Percentiles rank a stretch among this genome's conserved stretches.
Conservation (phyloP, 371 early-diverging fungal genomes). For the Rhizopus stolonifer region DNA sequence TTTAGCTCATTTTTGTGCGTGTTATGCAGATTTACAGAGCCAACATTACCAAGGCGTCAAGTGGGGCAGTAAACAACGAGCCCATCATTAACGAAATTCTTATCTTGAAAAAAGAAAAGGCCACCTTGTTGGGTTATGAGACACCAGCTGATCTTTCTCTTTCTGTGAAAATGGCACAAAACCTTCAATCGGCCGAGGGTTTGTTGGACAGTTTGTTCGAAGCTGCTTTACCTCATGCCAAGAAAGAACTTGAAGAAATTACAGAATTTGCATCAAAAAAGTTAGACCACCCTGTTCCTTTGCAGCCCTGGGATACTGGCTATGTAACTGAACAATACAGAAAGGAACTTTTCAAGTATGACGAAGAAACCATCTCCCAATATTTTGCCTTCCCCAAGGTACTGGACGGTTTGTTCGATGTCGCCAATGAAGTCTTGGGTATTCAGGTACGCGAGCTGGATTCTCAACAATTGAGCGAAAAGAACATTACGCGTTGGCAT, state of each 20-base stretch:
- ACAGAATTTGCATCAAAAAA: conserved; percentile 48
- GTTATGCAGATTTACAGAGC: conserved; percentile 50
- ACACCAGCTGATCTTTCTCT: conserved; percentile 62
- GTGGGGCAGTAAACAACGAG: conserved; percentile 55
- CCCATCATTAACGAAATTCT: conserved; percentile 66
- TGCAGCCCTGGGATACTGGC: conserved; percentile 60
- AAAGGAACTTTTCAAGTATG: conserved; percentile 56
- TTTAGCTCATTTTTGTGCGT: too few relatives aligned
- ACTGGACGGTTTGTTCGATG: conserved; percentile 58
- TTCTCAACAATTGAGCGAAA: conserved; percentile 31
- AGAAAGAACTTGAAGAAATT: conserved; percentile 47
- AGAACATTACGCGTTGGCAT: conserved; percentile 57
- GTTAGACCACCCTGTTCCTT: conserved; percentile 40
- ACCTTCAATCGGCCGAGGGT: conserved; percentile 42
- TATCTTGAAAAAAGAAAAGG: conserved; percentile 48
- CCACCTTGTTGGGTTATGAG: conserved; percentile 52
- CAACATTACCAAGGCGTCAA: conserved; percentile 58
- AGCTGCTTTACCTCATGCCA: conserved; percentile 51
- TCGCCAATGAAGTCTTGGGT: conserved; percentile 56
- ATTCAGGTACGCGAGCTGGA: conserved; percentile 56
- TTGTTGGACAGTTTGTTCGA: conserved; percentile 50
- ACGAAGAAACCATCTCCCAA: conserved; percentile 65
- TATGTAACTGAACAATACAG: conserved; percentile 63
- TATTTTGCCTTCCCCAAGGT: conserved; percentile 66
- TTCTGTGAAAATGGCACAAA: conserved; percentile 66